These are phyloP conservation scores for Leishmania amazonensis DNA, from an alignment of 208 protist genomes.

Conservation along the genomic window DNA sequence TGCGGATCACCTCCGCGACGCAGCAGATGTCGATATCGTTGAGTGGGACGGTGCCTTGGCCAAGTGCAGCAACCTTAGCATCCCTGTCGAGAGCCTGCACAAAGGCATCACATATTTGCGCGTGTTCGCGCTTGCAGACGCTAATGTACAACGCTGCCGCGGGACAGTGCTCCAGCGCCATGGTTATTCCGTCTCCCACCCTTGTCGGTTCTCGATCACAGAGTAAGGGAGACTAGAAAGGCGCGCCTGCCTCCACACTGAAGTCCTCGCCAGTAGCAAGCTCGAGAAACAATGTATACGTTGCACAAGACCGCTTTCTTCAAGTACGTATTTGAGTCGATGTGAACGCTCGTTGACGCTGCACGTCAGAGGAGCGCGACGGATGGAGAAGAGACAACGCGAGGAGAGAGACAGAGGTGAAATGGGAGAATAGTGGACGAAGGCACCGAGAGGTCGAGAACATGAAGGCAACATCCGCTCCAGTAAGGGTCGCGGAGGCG, in stretches of 20 bases:
- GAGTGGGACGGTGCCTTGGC: conserved; percentile 54
- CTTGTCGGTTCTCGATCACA: not conserved
- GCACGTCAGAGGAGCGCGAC: not conserved
- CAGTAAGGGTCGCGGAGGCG: not conserved
- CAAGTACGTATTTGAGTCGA: not conserved
- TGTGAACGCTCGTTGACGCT: not conserved
- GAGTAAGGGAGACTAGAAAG: not conserved
- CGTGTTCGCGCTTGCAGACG: conserved; percentile 69
- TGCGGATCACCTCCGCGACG: conserved; percentile 71
- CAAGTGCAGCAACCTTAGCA: conserved; percentile 45
- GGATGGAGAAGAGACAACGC: not conserved
- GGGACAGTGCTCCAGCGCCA: conserved; percentile 24
- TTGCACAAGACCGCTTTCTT: not conserved
- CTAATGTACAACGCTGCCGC: conserved; percentile 60
- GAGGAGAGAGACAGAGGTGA: not conserved
- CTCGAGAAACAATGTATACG: not conserved
- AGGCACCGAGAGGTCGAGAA: not conserved
- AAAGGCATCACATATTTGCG: conserved; percentile 63
- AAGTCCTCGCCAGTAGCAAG: not conserved
- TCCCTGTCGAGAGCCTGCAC: conserved; percentile 76
- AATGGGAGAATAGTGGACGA: not conserved
- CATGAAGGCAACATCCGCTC: not conserved
- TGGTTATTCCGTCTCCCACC: not conserved
- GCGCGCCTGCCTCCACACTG: not conserved
- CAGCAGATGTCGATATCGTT: conserved; percentile 78